Evolutionary conservation across 768 basidiomycete species (phyloP).

Genomic region (Auricularia auricula-judae): DNA sequence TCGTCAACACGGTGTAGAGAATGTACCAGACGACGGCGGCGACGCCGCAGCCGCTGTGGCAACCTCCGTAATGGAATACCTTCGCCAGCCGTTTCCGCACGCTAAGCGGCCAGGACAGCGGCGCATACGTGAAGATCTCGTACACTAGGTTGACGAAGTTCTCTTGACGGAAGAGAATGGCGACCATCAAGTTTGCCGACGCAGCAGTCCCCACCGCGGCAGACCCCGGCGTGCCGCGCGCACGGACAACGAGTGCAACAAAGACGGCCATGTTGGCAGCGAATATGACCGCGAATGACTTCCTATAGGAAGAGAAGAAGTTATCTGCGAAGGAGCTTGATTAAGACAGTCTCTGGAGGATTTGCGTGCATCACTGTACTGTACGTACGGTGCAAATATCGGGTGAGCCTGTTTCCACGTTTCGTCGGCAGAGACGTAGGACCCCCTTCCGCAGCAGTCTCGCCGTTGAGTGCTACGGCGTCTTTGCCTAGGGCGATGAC

Average conservation of each 20-base stretch:
- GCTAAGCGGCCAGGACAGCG: background rate
- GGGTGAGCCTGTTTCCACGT: background rate
- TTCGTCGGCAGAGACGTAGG: background rate
- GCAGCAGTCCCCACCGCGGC: background rate
- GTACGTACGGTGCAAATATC: background rate
- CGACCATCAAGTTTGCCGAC: constrained; percentile 1
- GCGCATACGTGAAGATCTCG: background rate
- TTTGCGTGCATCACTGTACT: background rate
- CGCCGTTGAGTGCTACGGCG: too few relatives aligned
- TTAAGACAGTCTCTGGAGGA: background rate
- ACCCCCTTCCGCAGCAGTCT: too few relatives aligned
- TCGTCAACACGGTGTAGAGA: constrained; percentile 7
- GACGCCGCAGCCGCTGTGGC: constrained; percentile 5
- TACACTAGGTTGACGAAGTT: constrained; percentile 1
- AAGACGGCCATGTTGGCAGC: background rate
- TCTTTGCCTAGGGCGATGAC: too few relatives aligned
- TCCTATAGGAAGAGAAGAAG: background rate
- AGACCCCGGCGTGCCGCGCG: background rate
- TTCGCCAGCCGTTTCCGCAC: background rate
- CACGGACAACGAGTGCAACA: background rate
- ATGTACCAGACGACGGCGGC: constrained; percentile 9
- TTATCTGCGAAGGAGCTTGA: background rate
- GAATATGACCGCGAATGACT: background rate
- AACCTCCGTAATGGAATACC: constrained; percentile 1
- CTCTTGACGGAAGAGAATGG: constrained; percentile 1